phyloP scores from a whole-genome alignment of 2,329 filamentous ascomycete genomes.

The Trichoderma sp. region DNA sequence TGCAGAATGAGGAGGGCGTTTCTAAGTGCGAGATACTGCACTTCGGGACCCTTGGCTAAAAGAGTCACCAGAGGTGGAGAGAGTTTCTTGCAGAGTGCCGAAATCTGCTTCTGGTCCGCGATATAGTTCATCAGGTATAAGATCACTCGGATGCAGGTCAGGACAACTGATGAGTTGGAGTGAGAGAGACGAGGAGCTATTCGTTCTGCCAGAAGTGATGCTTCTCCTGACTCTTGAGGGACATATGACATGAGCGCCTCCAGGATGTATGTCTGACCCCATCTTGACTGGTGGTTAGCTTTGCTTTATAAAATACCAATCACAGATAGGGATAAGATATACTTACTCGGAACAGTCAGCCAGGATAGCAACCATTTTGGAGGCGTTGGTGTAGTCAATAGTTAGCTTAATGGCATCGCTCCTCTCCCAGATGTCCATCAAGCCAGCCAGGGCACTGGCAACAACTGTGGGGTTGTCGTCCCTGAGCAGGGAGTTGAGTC shows the following conservation, averaged over 20 bases:
- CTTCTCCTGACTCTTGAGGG: constrained; percentile 85
- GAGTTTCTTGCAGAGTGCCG: constrained; percentile 83
- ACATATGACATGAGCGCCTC: constrained; percentile 98
- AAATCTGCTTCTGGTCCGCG: constrained; percentile 82
- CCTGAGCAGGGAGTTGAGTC: constrained; percentile 81
- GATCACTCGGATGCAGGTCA: constrained; percentile 94
- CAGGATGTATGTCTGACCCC: constrained; percentile 98
- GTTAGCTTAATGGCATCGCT: constrained; percentile 97
- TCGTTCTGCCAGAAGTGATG: constrained; percentile 83
- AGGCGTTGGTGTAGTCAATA: constrained; percentile 95
- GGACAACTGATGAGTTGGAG: constrained; percentile 92
- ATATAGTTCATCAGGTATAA: constrained; percentile 99
- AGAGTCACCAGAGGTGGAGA: constrained; percentile 93
- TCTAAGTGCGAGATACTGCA: constrained; percentile 93
- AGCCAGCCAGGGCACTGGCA: constrained; percentile 81
- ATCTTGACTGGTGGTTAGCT: constrained; percentile 53
- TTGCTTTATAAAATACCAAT: neutral
- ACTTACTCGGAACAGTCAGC: constrained; percentile 94
- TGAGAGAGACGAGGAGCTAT: constrained; percentile 95
- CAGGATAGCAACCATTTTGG: constrained; percentile 95
- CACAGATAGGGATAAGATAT: neutral
- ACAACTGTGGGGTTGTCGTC: constrained; percentile 98
- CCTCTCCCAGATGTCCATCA: constrained; percentile 98
- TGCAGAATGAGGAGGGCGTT: constrained; percentile 95
- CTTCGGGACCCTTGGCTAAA: constrained; percentile 92